Conservation (phyloP, 163 green algal genomes). For the Scenedesmus sp. region DNA sequence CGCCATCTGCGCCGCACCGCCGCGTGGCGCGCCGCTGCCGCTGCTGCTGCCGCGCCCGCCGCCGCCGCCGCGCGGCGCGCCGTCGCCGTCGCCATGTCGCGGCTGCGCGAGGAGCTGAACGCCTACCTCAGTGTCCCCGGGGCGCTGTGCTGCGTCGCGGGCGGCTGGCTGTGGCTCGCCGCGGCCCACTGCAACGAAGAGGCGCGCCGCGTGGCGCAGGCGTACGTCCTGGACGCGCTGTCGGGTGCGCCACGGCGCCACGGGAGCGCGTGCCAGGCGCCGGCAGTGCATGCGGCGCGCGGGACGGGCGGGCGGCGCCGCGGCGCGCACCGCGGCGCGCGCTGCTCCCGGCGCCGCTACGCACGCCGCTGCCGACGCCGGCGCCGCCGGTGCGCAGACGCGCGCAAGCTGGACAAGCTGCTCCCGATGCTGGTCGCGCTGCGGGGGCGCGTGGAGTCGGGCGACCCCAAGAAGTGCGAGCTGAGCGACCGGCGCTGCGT, state of each 20-base stretch:
- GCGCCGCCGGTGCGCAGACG: conserved; percentile 43
- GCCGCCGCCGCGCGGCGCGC: no score
- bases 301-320: no score
- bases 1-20: no score
- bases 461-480: conserved; percentile 63
- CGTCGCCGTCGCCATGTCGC: neutral
- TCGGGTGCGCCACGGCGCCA: conserved; percentile 23
- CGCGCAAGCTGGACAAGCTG: conserved; percentile 51
- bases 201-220: conserved; percentile 27
- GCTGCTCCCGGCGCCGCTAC: no score
- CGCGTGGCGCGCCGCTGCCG: no score
- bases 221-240: conserved; percentile 37
- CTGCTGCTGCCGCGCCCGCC: no score
- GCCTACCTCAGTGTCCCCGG: conserved; percentile 27
- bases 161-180: conserved; percentile 36
- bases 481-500: conserved; percentile 53
- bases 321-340: no score
- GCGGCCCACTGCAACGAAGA: conserved; percentile 28
- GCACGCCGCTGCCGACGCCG: neutral
- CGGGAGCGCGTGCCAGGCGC: no score
- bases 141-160: conserved; percentile 11
- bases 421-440: conserved; percentile 66
- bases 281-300: neutral
- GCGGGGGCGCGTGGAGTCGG: conserved; percentile 63
- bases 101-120: conserved; percentile 22